These are phyloP conservation scores for Fusarium succisae DNA, from an alignment of 2,329 filamentous ascomycete genomes.

Conservation along the genomic window DNA sequence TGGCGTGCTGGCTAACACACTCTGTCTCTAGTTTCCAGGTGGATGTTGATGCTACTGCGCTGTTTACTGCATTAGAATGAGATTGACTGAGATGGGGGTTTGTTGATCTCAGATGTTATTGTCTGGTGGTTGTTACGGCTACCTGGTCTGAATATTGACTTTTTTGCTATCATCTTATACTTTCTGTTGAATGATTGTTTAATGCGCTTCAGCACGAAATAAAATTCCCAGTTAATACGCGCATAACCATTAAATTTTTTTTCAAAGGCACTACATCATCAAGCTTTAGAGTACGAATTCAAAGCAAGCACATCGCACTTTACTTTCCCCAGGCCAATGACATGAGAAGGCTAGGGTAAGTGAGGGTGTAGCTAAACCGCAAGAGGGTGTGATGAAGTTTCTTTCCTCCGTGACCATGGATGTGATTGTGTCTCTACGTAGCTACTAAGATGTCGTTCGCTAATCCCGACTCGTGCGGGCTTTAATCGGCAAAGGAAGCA, in stretches of 20 bases:
- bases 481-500: constrained; percentile 25
- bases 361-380: constrained; percentile 26
- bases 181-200: neutral
- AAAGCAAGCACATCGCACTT: constrained; percentile 18
- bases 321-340: constrained; percentile 16
- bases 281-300: neutral
- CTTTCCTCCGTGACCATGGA: constrained; percentile 14
- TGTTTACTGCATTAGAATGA: constrained; percentile 29
- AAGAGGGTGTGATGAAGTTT: constrained; percentile 32
- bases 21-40: constrained; percentile 24
- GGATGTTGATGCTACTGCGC: constrained; percentile 31
- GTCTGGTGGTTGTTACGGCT: constrained; percentile 28
- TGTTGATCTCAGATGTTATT: constrained; percentile 33
- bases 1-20: constrained; percentile 35
- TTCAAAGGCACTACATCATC: constrained; percentile 1
- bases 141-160: neutral
- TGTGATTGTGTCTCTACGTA: constrained; percentile 3
- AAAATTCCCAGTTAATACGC: neutral
- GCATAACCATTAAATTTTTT: neutral
- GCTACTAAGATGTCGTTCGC: constrained; percentile 14
- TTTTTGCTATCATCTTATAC: neutral
- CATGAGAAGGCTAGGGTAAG: constrained; percentile 15
- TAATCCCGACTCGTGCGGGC: constrained; percentile 28
- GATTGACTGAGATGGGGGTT: constrained; percentile 17
- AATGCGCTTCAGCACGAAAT: neutral